Percentiles rank a stretch among this genome's conserved stretches.
Evolutionary conservation across 208 protist species (phyloP).

Genomic region (Phytomonas serpens): DNA sequence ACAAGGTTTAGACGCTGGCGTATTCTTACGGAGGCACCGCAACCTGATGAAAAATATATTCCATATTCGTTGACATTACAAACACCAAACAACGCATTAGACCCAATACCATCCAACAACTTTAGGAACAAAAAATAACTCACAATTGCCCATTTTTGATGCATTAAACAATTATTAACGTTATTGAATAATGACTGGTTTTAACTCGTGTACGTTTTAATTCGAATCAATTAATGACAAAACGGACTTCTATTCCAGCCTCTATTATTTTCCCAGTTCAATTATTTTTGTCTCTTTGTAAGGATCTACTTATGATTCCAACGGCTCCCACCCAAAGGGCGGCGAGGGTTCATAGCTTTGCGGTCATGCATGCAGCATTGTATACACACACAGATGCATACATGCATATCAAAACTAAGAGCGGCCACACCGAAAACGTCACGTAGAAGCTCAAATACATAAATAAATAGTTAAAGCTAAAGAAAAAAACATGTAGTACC

Average conservation of each 20-base stretch:
- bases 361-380: constrained; percentile 43
- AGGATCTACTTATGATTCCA: neutral
- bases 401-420: constrained; percentile 25
- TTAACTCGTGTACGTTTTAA: neutral
- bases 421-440: constrained; percentile 29
- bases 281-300: neutral
- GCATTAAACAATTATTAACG: neutral
- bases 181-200: neutral
- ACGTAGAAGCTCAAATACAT: constrained; percentile 43
- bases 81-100: neutral
- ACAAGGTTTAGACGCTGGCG: too few relatives aligned
- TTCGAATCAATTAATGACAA: neutral
- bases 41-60: too few relatives aligned
- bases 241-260: neutral
- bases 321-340: neutral
- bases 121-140: neutral
- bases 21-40: too few relatives aligned
- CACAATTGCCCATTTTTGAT: neutral
- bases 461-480: constrained; percentile 30
- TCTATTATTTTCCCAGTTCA: neutral
- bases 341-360: constrained; percentile 14
- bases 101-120: neutral
- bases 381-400: constrained; percentile 41
- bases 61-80: too few relatives aligned
- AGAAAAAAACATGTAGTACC: constrained; percentile 39